Base-by-base conservation (phyloP, 768 basidiomycete species). In the Lactifluus piperatus region DNA sequence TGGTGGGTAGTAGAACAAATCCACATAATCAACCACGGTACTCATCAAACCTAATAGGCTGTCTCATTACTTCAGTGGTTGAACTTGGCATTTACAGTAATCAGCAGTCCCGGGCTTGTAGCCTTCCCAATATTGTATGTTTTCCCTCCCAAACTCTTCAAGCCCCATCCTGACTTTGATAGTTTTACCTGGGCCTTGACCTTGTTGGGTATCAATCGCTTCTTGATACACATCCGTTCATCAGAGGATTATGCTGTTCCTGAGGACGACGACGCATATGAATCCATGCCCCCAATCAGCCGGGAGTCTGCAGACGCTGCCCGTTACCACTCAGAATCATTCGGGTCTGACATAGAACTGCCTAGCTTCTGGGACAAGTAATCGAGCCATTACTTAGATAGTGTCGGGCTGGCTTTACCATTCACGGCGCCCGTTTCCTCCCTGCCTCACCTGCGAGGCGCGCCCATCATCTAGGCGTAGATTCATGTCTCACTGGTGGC, bases 1-100 rank as follows among this genome's bases (percentile, higher is more conserved):
- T 72, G 36, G 75, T 75, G 57, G 44, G 68, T 64, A 46, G 68
- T 64, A 20, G 26, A 37, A 46, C n/a, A 11, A 41, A 22, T 27
- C 27, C 27, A n/a, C n/a, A 13, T 43, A 20, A 36, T 27, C 18
- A 20, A 7, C n/a, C 2, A 16, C 5, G 20, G 2, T 47, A 45
- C 52, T 47, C n/a, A 53, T 30, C 0, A 10, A 26, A 0, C 18
- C 11, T 13, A 11, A 44, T 30, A 62, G 61, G 24, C 20, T 5
- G 8, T 58, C n/a, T 3, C 39, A 5, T 36, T 51, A 22, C 18
- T 58, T 24, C 57, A 47, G 9, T 18, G 3, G 39, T n/a, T 22
- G 18, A 62, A 51, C 26, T 3, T 54, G 1, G 20, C 13, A 7
- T 55, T 58, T 22, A 5, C 30, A 3, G 5, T 26, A 2, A 2